Evolutionary conservation across 108 stramenopile species (phyloP).

Genomic region (Parmales sp.): DNA sequence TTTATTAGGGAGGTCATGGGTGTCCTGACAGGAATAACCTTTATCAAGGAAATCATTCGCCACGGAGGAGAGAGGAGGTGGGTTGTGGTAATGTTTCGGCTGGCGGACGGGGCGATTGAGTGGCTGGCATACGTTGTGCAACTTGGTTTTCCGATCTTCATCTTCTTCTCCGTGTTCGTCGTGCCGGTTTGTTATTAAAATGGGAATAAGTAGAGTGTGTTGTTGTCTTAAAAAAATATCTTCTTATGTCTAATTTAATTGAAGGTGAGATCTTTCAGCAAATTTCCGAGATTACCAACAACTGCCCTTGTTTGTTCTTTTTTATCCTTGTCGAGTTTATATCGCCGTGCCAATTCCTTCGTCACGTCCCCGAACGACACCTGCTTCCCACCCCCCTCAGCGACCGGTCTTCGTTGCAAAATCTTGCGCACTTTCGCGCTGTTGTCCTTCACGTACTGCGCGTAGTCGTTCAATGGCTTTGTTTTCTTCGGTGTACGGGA

Average conservation of each 20-base stretch:
- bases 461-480: constrained; percentile 42
- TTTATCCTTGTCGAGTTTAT: too few species aligned
- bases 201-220: neutral
- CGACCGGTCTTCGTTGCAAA: too few species aligned
- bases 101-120: neutral
- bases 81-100: neutral
- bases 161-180: neutral
- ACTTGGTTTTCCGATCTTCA: constrained; percentile 10
- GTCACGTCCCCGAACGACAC: too few species aligned
- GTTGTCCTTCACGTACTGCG: constrained; percentile 54
- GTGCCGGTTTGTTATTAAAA: constrained; percentile 15
- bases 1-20: neutral
- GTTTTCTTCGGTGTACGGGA: constrained; percentile 45
- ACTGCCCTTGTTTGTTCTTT: too few species aligned
- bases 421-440: constrained; percentile 38
- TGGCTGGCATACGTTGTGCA: neutral
- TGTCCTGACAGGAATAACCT: neutral
- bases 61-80: neutral
- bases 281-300: neutral
- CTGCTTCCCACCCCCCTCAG: too few species aligned
- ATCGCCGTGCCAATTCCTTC: too few species aligned
- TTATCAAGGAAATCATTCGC: neutral
- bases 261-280: neutral
- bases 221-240: neutral
- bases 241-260: neutral